Conservation (phyloP, 805 yeast genomes). For the Wickerhamomyces subpelliculosus region DNA sequence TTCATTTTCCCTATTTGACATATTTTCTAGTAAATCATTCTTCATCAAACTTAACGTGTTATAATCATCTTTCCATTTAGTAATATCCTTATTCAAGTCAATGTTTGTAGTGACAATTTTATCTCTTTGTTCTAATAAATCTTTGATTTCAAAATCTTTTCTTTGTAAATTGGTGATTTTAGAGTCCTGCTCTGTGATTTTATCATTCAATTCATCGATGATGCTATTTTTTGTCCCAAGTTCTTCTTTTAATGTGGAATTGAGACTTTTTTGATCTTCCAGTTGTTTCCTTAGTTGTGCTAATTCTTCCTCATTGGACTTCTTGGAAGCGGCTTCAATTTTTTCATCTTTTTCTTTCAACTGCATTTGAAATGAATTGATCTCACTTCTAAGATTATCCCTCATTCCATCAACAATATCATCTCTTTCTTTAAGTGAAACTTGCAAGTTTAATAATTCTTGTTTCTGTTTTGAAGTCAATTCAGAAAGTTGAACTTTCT, state of each 20-base stretch:
- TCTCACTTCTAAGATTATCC: neutral
- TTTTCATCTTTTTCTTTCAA: neutral
- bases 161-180: neutral
- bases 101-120: neutral
- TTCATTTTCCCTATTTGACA: slow-evolving; percentile 59
- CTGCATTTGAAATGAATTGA: no score
- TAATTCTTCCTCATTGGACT: slow-evolving; percentile 10
- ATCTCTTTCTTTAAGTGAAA: neutral
- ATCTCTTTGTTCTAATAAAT: neutral
- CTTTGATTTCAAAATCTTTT: neutral
- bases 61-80: slow-evolving; percentile 9
- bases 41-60: slow-evolving; percentile 34
- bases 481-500: neutral
- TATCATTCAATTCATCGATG: neutral
- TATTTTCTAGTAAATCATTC: slow-evolving; percentile 57
- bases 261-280: neutral
- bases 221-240: neutral
- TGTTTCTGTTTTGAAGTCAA: neutral
- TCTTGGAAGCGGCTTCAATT: slow-evolving; percentile 4
- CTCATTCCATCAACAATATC: neutral
- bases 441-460: neutral
- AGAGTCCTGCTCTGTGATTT: neutral
- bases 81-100: neutral
- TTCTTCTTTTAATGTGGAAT: neutral
- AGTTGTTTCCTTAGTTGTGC: neutral